phyloP scores from a whole-genome alignment of 2,329 filamentous ascomycete genomes.

The Aspergillus tubingensis region DNA sequence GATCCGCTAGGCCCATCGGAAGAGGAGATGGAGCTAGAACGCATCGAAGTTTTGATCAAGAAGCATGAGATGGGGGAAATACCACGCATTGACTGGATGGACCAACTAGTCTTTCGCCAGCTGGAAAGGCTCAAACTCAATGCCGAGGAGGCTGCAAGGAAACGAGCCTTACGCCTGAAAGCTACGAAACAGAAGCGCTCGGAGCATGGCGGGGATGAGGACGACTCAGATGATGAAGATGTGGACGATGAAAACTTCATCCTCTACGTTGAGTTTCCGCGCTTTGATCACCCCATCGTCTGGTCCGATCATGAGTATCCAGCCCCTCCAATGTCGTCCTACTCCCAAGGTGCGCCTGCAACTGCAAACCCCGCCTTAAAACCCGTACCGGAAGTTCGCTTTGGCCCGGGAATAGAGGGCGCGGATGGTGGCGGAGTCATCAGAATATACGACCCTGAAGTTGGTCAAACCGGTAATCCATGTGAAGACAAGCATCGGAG shows the following conservation, averaged over 20 bases:
- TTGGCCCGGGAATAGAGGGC: conserved; percentile 84
- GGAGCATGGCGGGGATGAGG: conserved; percentile 42
- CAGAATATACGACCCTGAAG: conserved; percentile 89
- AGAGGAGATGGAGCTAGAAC: conserved; percentile 81
- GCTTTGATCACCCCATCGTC: conserved; percentile 93
- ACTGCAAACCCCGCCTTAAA: conserved; percentile 72
- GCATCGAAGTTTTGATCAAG: conserved; percentile 87
- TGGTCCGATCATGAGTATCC: conserved; percentile 94
- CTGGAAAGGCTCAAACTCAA: conserved; percentile 75
- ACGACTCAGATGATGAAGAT: conserved; percentile 42
- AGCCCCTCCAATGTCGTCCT: conserved; percentile 75
- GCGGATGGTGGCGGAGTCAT: conserved; percentile 64
- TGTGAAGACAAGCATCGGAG: conserved; percentile 93
- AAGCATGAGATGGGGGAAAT: conserved; percentile 99
- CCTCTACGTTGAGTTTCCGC: conserved; percentile 85
- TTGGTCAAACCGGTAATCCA: conserved; percentile 85
- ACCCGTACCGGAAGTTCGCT: conserved; percentile 82
- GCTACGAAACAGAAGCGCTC: conserved; percentile 31
- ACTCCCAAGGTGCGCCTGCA: conserved; percentile 64
- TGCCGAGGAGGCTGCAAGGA: conserved; percentile 65
- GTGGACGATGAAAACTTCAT: conserved; percentile 68
- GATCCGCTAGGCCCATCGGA: conserved; percentile 56
- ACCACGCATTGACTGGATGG: conserved; percentile 88
- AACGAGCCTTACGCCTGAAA: conserved; percentile 48
- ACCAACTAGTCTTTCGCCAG: conserved; percentile 87